These are phyloP conservation scores for Fusarium haematococcum DNA, from an alignment of 2,329 filamentous ascomycete genomes.

Conservation along the genomic window DNA sequence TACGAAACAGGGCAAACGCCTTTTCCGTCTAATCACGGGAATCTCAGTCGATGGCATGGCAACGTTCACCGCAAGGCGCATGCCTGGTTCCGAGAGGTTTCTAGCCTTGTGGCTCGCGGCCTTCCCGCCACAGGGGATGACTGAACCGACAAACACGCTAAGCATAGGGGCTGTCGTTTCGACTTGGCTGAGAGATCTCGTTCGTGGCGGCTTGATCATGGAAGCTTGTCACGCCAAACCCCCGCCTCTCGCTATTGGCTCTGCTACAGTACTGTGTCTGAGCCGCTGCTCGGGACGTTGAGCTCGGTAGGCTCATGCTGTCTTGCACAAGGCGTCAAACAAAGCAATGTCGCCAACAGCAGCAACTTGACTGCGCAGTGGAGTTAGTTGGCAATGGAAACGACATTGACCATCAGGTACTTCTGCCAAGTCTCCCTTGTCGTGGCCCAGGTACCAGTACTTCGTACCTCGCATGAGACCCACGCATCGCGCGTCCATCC, in stretches of 20 bases:
- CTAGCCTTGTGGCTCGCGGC: slow-evolving; percentile 20
- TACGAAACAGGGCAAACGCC: slow-evolving; percentile 29
- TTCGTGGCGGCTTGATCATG: slow-evolving; percentile 28
- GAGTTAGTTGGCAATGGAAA: slow-evolving; percentile 16
- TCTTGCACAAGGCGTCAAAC: slow-evolving; percentile 1
- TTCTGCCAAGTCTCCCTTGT: slow-evolving; percentile 23
- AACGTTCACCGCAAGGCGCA: slow-evolving; percentile 10
- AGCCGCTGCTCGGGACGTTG: not conserved
- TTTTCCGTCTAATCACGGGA: slow-evolving; percentile 27
- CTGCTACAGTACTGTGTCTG: not conserved
- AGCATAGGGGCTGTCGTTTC: slow-evolving; percentile 21
- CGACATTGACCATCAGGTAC: slow-evolving; percentile 18
- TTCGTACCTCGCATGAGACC: slow-evolving; percentile 40
- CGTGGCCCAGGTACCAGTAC: slow-evolving; percentile 39
- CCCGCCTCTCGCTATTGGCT: slow-evolving; percentile 25
- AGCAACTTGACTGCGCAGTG: slow-evolving; percentile 23
- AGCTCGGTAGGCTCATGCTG: not conserved
- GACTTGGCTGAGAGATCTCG: slow-evolving; percentile 34
- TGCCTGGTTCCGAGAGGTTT: slow-evolving; percentile 2
- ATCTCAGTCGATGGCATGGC: not conserved
- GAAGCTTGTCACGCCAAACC: slow-evolving; percentile 33
- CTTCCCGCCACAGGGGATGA: slow-evolving; percentile 21
- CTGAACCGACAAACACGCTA: slow-evolving; percentile 15
- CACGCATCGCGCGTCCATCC: slow-evolving; percentile 37
- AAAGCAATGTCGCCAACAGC: slow-evolving; percentile 30